phyloP scores from a whole-genome alignment of 176 grass and related monocot genomes.

The Aegilops longissima region DNA sequence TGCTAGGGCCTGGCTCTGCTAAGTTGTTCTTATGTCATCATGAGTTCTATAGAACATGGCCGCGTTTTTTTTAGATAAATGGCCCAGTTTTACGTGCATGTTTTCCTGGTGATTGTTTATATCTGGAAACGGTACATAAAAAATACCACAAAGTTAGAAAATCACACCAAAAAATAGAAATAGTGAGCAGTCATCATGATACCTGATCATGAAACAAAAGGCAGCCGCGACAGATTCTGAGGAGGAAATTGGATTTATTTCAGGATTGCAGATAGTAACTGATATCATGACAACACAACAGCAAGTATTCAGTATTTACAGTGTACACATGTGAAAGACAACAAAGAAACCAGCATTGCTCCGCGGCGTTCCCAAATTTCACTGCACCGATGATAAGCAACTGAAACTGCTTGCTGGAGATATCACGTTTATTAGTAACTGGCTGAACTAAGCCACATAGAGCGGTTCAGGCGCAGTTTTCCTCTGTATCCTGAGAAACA shows the following conservation, averaged over 20 bases:
- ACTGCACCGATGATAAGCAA: neutral
- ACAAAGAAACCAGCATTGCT: neutral
- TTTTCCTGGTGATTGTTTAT: too few relatives aligned
- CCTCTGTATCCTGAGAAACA: constrained; percentile 71
- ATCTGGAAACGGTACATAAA: too few relatives aligned
- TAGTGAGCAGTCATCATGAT: too few relatives aligned
- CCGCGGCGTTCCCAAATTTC: neutral
- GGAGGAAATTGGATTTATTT: neutral
- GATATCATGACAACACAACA: neutral
- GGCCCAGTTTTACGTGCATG: too few relatives aligned
- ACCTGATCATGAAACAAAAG: too few relatives aligned
- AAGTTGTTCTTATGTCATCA: too few relatives aligned
- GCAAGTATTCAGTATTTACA: constrained; percentile 26
- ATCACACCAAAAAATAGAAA: too few relatives aligned
- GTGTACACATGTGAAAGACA: neutral
- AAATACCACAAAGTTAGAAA: too few relatives aligned
- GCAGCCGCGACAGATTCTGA: neutral
- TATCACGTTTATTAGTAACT: neutral
- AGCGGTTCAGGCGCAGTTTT: constrained; percentile 55
- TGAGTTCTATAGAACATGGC: too few relatives aligned
- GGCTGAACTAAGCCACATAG: constrained; percentile 45
- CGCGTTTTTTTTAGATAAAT: too few relatives aligned
- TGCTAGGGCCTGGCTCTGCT: too few relatives aligned
- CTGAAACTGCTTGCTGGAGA: neutral
- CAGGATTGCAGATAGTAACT: neutral